phyloP scores from a whole-genome alignment of 116 monocot species.

The Dioscorea cayenensis region DNA sequence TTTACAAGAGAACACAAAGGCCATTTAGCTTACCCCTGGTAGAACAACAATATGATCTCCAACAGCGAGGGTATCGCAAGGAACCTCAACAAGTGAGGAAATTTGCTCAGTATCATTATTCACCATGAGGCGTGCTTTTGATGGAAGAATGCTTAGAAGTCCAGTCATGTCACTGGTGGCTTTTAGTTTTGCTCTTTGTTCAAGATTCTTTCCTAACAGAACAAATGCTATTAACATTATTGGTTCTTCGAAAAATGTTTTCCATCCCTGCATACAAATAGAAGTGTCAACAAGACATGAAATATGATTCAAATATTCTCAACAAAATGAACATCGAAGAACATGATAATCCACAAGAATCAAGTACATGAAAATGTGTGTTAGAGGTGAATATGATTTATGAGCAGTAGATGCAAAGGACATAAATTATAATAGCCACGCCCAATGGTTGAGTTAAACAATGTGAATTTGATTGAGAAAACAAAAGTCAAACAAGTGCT shows the following conservation, averaged over 20 bases:
- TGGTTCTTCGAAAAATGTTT: slow-evolving; percentile 96
- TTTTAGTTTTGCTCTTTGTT: slow-evolving; percentile 98
- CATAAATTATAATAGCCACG: no score
- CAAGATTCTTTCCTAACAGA: slow-evolving; percentile 87
- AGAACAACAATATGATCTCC: slow-evolving; percentile 83
- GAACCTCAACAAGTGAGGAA: slow-evolving; percentile 72
- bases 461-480: no score
- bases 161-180: slow-evolving; percentile 99
- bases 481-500: no score
- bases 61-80: slow-evolving; percentile 70
- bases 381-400: no score
- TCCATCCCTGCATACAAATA: slow-evolving; percentile 75
- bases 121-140: slow-evolving; percentile 84
- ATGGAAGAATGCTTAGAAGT: slow-evolving; percentile 85
- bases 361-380: no score
- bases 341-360: background rate
- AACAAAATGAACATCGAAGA: background rate
- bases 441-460: no score
- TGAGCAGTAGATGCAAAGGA: no score
- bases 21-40: slow-evolving; percentile 67
- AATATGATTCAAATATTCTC: background rate
- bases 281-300: background rate
- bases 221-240: slow-evolving; percentile 99
- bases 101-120: slow-evolving; percentile 28
- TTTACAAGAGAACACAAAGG: background rate